These are phyloP conservation scores for Sphaerulina vaccinii DNA, from an alignment of 2,329 filamentous ascomycete genomes.

Conservation along the genomic window DNA sequence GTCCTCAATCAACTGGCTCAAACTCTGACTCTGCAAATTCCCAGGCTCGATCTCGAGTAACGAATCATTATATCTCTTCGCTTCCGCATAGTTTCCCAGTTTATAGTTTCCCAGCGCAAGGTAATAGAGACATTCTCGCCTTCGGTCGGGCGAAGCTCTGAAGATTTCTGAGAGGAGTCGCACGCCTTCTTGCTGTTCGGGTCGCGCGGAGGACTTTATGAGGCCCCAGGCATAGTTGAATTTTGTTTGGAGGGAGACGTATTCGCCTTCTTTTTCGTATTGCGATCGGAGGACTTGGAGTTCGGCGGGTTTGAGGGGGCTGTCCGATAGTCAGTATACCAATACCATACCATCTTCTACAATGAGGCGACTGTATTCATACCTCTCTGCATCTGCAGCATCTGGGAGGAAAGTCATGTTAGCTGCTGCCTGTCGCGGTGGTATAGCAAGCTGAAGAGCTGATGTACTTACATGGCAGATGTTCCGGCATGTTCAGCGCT, in stretches of 20 bases:
- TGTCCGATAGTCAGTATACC: slow-evolving; percentile 38
- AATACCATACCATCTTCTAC: neutral
- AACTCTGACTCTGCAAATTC: slow-evolving; percentile 85
- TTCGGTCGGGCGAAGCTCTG: slow-evolving; percentile 84
- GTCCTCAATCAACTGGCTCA: slow-evolving; percentile 87
- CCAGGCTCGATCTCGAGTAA: slow-evolving; percentile 85
- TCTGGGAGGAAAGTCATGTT: slow-evolving; percentile 56
- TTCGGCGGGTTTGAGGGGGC: slow-evolving; percentile 86
- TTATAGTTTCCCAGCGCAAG: slow-evolving; percentile 97
- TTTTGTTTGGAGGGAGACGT: slow-evolving; percentile 95
- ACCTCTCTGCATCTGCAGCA: slow-evolving; percentile 97
- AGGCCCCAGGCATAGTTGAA: slow-evolving; percentile 99
- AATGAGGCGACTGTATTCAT: slow-evolving; percentile 28
- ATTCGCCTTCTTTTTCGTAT: slow-evolving; percentile 96
- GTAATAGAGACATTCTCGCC: slow-evolving; percentile 97
- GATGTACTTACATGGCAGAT: slow-evolving; percentile 49
- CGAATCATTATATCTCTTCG: slow-evolving; percentile 89
- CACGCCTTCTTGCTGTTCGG: slow-evolving; percentile 52
- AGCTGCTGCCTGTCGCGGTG: slow-evolving; percentile 20
- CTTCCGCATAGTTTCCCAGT: slow-evolving; percentile 94
- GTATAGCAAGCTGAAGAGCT: neutral
- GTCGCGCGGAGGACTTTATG: slow-evolving; percentile 82
- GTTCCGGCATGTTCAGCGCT: slow-evolving; percentile 33
- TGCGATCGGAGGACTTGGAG: slow-evolving; percentile 89
- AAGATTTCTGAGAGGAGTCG: slow-evolving; percentile 63